Evolutionary conservation across 1,284 basidiomycete species (phyloP).

Genomic region (Cryptococcus deneoformans): DNA sequence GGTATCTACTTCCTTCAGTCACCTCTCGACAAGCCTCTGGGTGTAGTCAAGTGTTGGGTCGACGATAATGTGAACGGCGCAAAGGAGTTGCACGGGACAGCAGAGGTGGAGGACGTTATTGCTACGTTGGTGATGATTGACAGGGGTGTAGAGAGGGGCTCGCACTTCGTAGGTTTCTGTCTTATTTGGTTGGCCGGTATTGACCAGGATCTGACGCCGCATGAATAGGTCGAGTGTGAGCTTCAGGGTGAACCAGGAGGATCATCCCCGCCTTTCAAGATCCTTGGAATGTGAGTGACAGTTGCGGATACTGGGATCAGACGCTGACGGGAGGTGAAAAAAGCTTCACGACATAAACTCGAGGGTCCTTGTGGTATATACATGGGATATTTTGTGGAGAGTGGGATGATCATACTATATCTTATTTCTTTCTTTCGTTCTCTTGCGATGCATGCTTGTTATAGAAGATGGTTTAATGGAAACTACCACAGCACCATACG

Average conservation of each 20-base stretch:
- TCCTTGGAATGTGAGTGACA: slow-evolving; percentile 63
- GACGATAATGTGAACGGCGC: slow-evolving; percentile 54
- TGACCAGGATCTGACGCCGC: slow-evolving; percentile 20
- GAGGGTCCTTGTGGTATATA: not conserved
- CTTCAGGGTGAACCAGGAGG: slow-evolving; percentile 76
- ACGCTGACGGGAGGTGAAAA: not conserved
- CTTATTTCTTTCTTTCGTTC: not conserved
- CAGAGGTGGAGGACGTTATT: slow-evolving; percentile 50
- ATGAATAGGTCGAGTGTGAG: slow-evolving; percentile 63
- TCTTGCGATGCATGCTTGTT: not conserved
- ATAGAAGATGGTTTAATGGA: too few species aligned
- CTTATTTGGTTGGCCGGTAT: too few species aligned
- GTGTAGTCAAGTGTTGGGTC: slow-evolving; percentile 54
- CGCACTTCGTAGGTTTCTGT: slow-evolving; percentile 72
- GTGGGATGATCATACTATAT: too few species aligned
- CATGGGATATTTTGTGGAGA: too few species aligned
- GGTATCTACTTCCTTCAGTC: slow-evolving; percentile 54
- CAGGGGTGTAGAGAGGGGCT: slow-evolving; percentile 67
- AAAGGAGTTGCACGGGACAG: slow-evolving; percentile 51
- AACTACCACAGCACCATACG: too few species aligned
- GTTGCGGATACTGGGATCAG: not conserved
- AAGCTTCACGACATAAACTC: slow-evolving; percentile 18
- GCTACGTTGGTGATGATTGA: slow-evolving; percentile 72
- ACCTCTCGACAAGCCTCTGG: slow-evolving; percentile 50
- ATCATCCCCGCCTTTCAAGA: slow-evolving; percentile 67